phyloP scores from a whole-genome alignment of 768 basidiomycete species.

The Scleroderma citrinum region DNA sequence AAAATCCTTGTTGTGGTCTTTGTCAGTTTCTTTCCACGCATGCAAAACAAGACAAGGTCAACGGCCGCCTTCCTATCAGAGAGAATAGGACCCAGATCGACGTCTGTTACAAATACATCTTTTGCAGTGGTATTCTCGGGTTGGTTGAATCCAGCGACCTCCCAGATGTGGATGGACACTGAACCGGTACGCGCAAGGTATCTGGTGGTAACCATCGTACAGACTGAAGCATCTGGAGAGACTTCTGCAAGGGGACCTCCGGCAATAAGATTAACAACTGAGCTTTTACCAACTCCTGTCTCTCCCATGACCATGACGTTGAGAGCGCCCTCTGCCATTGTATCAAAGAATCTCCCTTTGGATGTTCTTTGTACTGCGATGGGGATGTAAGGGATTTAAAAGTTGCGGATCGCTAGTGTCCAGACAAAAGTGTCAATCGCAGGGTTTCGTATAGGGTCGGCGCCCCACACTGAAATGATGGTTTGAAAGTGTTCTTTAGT shows the following conservation, averaged over 20 bases:
- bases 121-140: background rate
- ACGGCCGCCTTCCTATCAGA: background rate
- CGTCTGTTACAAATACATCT: background rate
- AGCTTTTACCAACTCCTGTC: slow-evolving; percentile 23
- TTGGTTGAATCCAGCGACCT: background rate
- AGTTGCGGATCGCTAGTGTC: too few species aligned
- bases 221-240: slow-evolving; percentile 18
- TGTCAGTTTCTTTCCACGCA: background rate
- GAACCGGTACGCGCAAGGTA: background rate
- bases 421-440: too few species aligned
- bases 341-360: too few species aligned
- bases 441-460: too few species aligned
- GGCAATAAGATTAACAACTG: slow-evolving; percentile 28
- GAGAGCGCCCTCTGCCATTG: background rate
- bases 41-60: background rate
- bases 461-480: too few species aligned
- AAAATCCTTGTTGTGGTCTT: background rate
- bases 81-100: background rate
- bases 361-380: too few species aligned
- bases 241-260: slow-evolving; percentile 13
- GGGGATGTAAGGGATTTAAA: too few species aligned
- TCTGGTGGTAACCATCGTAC: slow-evolving; percentile 12
- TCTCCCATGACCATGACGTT: slow-evolving; percentile 3
- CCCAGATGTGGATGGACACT: background rate
- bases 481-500: too few species aligned